Evolutionary conservation across 306 rosid species (phyloP), one percentile per base, ranked within the genome.

Genomic region (Chamaecrista fasciculata): DNA sequence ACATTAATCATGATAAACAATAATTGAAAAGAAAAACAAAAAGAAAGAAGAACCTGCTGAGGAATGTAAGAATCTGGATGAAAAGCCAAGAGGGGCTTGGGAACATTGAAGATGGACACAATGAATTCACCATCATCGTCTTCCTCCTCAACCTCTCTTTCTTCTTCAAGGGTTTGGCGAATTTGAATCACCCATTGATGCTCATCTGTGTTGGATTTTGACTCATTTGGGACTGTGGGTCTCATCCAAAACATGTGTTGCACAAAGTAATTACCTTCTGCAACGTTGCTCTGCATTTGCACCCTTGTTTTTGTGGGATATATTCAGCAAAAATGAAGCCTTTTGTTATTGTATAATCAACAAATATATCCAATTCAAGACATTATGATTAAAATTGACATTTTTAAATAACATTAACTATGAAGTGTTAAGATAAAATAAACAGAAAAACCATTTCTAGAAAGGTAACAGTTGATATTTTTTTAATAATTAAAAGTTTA

Each of bases 71-170:
- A 93, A 70, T 85, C 81, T 8, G 90, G 84, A 72, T 76, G 66
- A 55, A 20, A 52, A 20, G 78, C 76, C 78, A 78, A 52, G 31
- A 84, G 78, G 40, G 82, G 46, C 58, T 69, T 81, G 6, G 89
- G 89, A 19, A 84, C 98, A 78, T 79, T 85, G 87, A 86, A 93
- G 40, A 93, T 83, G 78, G 86, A 81, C n/a, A 86, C 96, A 14
- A 56, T 58, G 15, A 76, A 62, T 61, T 82, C 87, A 11, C 0
- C 59, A 29, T 82, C 81, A 1, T 57, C 81, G 0, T 57, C 43
- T 31, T 57, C 43, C 1, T 93, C 84, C 14, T 93, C 96, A 48
- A 65, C 14, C 62, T 79, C 89, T 70, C n/a, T n/a, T n/a, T 88
- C 83, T 31, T 86, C 81, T n/a, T 33, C 7, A 0, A 92, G 82